Evolutionary conservation across 371 early-diverging fungal species (phyloP).

Genomic region (Mucor ambiguus): DNA sequence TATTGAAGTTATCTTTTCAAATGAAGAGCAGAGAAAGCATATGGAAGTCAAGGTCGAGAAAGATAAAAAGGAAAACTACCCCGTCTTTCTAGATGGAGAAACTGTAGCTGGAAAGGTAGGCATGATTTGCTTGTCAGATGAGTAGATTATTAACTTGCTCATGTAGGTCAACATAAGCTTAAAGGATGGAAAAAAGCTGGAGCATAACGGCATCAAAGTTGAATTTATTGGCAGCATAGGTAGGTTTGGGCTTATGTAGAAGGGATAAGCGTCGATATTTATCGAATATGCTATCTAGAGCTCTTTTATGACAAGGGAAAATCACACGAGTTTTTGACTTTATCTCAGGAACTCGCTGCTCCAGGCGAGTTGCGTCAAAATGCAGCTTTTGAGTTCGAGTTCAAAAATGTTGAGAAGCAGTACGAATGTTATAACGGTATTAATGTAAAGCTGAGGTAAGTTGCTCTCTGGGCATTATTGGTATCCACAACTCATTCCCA

Average conservation of each 20-base stretch:
- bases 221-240: conserved; percentile 97
- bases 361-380: conserved; percentile 84
- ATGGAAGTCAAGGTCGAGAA: conserved; percentile 83
- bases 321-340: conserved; percentile 91
- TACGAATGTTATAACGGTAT: conserved; percentile 91
- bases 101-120: conserved; percentile 89
- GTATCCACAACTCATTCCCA: background rate
- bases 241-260: conserved; percentile 25
- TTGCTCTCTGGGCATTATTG: background rate
- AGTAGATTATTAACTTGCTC: background rate
- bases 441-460: conserved; percentile 84
- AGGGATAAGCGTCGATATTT: background rate
- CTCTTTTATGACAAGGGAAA: conserved; percentile 94
- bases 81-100: conserved; percentile 98
- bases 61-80: conserved; percentile 82
- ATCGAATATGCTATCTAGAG: conserved; percentile 51
- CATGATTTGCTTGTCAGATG: background rate
- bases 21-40: conserved; percentile 76
- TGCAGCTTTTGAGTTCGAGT: conserved; percentile 83
- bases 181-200: conserved; percentile 88
- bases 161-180: conserved; percentile 85
- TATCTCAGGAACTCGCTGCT: conserved; percentile 85
- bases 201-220: conserved; percentile 97
- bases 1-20: conserved; percentile 80
- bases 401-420: conserved; percentile 92